Conservation (phyloP, 495 filamentous ascomycete species). For the Penicillium cosmopolitanum region DNA sequence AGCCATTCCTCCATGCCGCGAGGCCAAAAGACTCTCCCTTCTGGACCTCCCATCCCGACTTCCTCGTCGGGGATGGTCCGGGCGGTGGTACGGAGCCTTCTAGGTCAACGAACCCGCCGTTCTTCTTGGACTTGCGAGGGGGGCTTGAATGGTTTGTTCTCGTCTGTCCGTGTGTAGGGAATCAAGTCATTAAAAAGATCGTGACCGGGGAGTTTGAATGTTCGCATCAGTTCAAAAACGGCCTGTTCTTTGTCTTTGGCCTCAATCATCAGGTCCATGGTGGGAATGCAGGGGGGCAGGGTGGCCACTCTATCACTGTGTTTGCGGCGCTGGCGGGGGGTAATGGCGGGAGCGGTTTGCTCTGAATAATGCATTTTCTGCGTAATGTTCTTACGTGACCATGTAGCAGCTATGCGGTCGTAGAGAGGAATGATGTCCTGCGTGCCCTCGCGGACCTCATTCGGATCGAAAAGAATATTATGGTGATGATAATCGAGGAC, state of each 20-base stretch:
- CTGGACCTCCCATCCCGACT: slow-evolving; percentile 83
- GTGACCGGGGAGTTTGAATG: slow-evolving; percentile 78
- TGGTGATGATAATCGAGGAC: slow-evolving; percentile 96
- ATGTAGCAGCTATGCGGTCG: slow-evolving; percentile 79
- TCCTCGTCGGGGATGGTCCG: slow-evolving; percentile 65
- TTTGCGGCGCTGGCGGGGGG: slow-evolving; percentile 74
- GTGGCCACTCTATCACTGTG: slow-evolving; percentile 77
- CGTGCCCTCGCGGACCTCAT: slow-evolving; percentile 79
- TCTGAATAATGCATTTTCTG: slow-evolving; percentile 98
- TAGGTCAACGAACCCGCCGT: slow-evolving; percentile 53
- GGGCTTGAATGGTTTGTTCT: slow-evolving; percentile 64
- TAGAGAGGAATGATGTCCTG: slow-evolving; percentile 74
- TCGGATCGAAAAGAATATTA: slow-evolving; percentile 84
- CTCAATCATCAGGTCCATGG: slow-evolving; percentile 97
- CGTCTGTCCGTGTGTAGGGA: slow-evolving; percentile 76
- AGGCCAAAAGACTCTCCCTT: slow-evolving; percentile 92
- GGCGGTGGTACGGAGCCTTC: slow-evolving; percentile 49
- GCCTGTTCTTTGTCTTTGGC: slow-evolving; percentile 99
- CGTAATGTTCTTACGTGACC: slow-evolving; percentile 82
- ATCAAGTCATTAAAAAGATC: slow-evolving; percentile 76
- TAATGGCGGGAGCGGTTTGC: slow-evolving; percentile 73
- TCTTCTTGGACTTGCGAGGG: slow-evolving; percentile 54
- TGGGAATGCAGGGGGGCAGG: slow-evolving; percentile 77
- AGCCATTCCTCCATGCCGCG: slow-evolving; percentile 89
- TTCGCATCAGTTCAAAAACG: slow-evolving; percentile 91